phyloP scores from a whole-genome alignment of 139 green algal species.

The Chlorella sp. region DNA sequence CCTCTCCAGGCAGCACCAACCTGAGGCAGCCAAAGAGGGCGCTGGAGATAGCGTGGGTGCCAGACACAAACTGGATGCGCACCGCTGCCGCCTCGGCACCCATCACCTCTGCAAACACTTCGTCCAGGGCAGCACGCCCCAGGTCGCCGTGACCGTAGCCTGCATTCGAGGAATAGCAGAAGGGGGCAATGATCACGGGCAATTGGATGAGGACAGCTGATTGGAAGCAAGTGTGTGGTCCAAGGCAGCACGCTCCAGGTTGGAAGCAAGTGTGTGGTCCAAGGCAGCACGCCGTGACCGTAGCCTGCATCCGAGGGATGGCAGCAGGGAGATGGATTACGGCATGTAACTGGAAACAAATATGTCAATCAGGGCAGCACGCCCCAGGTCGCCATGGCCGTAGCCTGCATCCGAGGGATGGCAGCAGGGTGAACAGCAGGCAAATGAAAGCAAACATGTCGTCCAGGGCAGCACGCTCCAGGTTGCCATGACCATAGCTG shows the following conservation, averaged over 20 bases:
- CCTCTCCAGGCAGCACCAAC: no score
- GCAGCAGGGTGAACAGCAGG: background rate
- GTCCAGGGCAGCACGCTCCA: slow-evolving; percentile 88
- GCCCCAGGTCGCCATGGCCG: slow-evolving; percentile 90
- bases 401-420: slow-evolving; percentile 69
- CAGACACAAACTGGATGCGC: slow-evolving; percentile 89
- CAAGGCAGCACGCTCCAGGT: slow-evolving; percentile 86
- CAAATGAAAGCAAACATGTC: no score
- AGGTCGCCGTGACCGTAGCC: slow-evolving; percentile 95
- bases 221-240: no score
- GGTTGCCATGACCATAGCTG: slow-evolving; percentile 92
- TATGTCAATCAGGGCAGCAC: slow-evolving; percentile 85
- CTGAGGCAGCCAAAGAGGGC: slow-evolving; percentile 87
- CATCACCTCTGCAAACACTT: slow-evolving; percentile 87
- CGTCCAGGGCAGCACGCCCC: slow-evolving; percentile 86
- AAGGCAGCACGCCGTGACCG: slow-evolving; percentile 87
- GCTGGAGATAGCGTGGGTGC: slow-evolving; percentile 92
- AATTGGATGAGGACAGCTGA: no score
- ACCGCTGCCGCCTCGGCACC: slow-evolving; percentile 89
- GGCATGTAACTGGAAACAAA: no score
- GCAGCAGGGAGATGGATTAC: no score
- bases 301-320: slow-evolving; percentile 67
- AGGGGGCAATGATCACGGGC: no score
- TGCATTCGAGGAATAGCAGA: background rate
- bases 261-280: no score